These are phyloP conservation scores for Sphagnum contortum DNA, from an alignment of 225 moss, liverwort and hornwort species.

Conservation along the genomic window DNA sequence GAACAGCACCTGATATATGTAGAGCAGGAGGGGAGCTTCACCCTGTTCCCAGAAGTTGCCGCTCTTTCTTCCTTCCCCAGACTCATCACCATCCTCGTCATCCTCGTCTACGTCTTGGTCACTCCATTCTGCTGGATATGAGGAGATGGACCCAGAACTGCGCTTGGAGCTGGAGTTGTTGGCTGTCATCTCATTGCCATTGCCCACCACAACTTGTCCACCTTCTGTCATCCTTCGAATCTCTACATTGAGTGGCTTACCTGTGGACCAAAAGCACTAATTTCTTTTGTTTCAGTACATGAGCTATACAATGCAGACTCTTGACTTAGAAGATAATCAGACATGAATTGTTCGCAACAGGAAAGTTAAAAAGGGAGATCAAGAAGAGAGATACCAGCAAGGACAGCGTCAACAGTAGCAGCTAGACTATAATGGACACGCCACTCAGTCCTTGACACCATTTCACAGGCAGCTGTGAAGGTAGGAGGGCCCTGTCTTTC, in stretches of 20 bases:
- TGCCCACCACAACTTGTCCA: constrained; percentile 61
- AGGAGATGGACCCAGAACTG: constrained; percentile 30
- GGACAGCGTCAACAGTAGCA: constrained; percentile 76
- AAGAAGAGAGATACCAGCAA: constrained; percentile 44
- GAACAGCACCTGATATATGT: constrained; percentile 60
- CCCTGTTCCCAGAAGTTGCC: constrained; percentile 44
- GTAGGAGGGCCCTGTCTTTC: constrained; percentile 89
- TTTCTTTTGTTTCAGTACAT: too few species aligned
- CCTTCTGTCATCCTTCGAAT: constrained; percentile 69
- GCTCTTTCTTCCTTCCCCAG: constrained; percentile 17
- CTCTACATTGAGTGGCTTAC: constrained; percentile 69
- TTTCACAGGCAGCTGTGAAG: constrained; percentile 79
- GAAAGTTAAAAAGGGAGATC: not conserved
- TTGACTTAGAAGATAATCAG: too few species aligned
- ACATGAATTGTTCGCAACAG: too few species aligned
- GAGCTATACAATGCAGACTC: too few species aligned
- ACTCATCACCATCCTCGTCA: constrained; percentile 30
- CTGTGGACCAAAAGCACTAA: constrained; percentile 14
- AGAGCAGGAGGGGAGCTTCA: constrained; percentile 64
- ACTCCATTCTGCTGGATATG: constrained; percentile 25
- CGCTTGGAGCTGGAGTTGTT: constrained; percentile 25
- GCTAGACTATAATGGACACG: constrained; percentile 84
- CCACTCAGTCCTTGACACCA: constrained; percentile 87
- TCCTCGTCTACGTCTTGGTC: constrained; percentile 56
- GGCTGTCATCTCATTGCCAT: constrained; percentile 33